Conservation (phyloP, 805 yeast genomes). For the Huiozyma sinensis region DNA sequence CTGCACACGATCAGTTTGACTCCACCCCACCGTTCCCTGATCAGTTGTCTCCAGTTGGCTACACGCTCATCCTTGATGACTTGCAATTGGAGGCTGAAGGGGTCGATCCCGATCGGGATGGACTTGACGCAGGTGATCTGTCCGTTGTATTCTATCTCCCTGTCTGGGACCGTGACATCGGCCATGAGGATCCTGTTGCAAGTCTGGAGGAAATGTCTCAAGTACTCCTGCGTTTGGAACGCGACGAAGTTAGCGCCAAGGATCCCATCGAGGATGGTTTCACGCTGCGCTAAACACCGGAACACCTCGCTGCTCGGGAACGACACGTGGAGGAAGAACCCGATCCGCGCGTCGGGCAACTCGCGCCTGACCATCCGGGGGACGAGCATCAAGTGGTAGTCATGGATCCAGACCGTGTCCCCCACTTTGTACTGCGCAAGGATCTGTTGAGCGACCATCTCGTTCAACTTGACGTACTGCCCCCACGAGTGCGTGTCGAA, state of each 20-base stretch:
- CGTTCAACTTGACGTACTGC: conserved; percentile 65
- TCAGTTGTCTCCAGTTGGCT: conserved; percentile 52
- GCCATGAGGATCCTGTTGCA: conserved; percentile 75
- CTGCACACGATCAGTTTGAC: conserved; percentile 70
- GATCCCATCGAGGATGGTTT: conserved; percentile 64
- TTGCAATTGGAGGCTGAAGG: conserved; percentile 39
- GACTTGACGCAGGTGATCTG: conserved; percentile 44
- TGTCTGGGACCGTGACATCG: conserved; percentile 47
- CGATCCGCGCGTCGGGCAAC: conserved; percentile 77
- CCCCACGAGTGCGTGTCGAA: conserved; percentile 85
- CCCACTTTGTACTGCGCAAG: conserved; percentile 56
- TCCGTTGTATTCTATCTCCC: conserved; percentile 45
- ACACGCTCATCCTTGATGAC: conserved; percentile 42
- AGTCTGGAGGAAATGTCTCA: conserved; percentile 86
- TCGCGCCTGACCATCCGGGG: conserved; percentile 71
- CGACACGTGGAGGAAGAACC: conserved; percentile 85
- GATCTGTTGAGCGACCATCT: conserved; percentile 65
- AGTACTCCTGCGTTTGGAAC: conserved; percentile 88
- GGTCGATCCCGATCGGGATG: conserved; percentile 78
- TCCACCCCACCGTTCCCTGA: conserved; percentile 66
- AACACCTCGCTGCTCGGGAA: conserved; percentile 94
- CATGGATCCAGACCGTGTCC: conserved; percentile 87
- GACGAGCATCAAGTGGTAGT: conserved; percentile 78
- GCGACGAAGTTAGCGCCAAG: conserved; percentile 82
- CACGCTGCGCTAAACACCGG: conserved; percentile 84